Conservation (phyloP, 306 rosid species). For the Cucumis hystrix region DNA sequence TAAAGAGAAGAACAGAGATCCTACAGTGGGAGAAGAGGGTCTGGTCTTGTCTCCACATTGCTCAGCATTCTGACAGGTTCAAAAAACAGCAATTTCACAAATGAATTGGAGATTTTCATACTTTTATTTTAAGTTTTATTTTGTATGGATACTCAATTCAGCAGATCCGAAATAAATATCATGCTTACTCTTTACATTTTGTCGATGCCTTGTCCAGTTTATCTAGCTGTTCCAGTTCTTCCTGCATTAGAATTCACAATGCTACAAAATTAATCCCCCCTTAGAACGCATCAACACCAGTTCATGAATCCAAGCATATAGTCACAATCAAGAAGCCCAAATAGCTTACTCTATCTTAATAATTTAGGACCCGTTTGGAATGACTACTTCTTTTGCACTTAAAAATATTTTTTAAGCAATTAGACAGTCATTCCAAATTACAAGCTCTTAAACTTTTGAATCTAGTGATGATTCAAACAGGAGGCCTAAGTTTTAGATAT, state of each 20-base stretch:
- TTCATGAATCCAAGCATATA: not conserved
- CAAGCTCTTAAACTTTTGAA: not conserved
- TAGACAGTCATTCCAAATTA: too few relatives aligned
- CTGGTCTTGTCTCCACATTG: slow-evolving; percentile 69
- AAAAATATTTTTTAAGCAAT: too few relatives aligned
- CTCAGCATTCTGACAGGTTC: slow-evolving; percentile 47
- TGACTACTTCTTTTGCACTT: too few relatives aligned
- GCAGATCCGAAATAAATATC: slow-evolving; percentile 1
- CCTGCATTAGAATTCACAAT: slow-evolving; percentile 27
- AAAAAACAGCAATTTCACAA: slow-evolving; percentile 12
- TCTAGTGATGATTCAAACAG: not conserved
- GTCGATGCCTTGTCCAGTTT: slow-evolving; percentile 67
- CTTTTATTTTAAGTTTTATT: not conserved
- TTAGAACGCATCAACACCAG: not conserved
- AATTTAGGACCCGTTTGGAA: too few relatives aligned
- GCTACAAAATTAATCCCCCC: not conserved
- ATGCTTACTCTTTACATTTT: slow-evolving; percentile 76
- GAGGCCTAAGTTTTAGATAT: not conserved
- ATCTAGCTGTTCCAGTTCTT: slow-evolving; percentile 75
- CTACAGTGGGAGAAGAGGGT: slow-evolving; percentile 80
- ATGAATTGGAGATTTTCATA: slow-evolving; percentile 1
- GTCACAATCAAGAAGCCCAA: not conserved
- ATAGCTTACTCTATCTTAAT: not conserved
- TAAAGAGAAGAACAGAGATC: slow-evolving; percentile 5
- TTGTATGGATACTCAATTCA: not conserved